Base-by-base conservation (phyloP, 1,139 yeast species). In the Komagataea norvegica region DNA sequence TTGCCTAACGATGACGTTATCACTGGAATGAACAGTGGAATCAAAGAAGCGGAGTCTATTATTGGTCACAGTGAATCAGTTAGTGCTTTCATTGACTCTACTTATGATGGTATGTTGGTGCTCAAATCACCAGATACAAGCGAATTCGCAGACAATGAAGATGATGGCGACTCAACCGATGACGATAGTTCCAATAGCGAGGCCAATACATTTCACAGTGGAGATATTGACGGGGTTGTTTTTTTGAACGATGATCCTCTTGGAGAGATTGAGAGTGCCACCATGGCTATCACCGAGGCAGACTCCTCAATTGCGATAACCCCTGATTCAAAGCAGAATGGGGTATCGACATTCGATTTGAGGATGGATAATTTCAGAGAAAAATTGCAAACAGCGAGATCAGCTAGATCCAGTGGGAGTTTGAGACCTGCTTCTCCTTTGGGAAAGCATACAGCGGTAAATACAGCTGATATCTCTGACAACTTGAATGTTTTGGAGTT, bases 341-440 rank as follows among this genome's bases (percentile, higher is more conserved):
- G 20, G 9, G 5, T 18, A 10, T 3, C 14, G 17, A 16, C 8
- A 6, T 18, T 32, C 8, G 24, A 16, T 10, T 20, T 13, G 9
- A 36, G 11, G 19, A 25, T 32, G 17, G 32, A 28, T 8, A 26
- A 28, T 16, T 32, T 36, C 16, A 36, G 35, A 29, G 29, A 28
- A 19, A 18, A 15, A 7, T 27, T 36, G 18, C 29, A 13, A 27
- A 17, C 29, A 10, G 34, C 38, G 13, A 36, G 33, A 17, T 22
- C 29, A 10, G 34, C 38, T 13, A 36, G 33, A 17, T 31, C 30
- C 22, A 24, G 16, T 15, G 10, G 14, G 15, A 14, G 20, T 25
- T 14, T 29, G 37, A 29, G 19, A 18, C 29, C 23, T 14, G 24
- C 23, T 9, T 13, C 6, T 13, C 18, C 19, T 14, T 29, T 21